phyloP scores from a whole-genome alignment of 2,329 filamentous ascomycete genomes.

The Ascochyta clinopodiicola region DNA sequence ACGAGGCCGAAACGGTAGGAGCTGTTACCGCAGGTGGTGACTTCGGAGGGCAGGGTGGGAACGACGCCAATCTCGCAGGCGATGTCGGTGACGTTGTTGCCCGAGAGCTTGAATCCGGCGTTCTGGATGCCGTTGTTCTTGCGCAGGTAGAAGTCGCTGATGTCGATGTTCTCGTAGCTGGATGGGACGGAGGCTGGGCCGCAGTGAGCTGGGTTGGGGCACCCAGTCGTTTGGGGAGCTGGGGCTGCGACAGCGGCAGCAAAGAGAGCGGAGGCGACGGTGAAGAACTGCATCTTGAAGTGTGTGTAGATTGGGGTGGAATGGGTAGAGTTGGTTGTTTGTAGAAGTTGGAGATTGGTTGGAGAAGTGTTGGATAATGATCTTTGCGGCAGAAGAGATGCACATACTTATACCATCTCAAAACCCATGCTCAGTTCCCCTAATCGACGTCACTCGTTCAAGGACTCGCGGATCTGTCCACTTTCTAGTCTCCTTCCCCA shows the following conservation, averaged over 20 bases:
- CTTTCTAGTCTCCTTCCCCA: constrained; percentile 3
- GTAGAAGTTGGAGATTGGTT: not conserved
- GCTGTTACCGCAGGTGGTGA: constrained; percentile 23
- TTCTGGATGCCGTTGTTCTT: constrained; percentile 27
- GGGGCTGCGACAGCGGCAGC: constrained; percentile 28
- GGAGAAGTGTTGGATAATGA: constrained; percentile 1
- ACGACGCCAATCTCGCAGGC: constrained; percentile 18
- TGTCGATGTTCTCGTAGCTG: constrained; percentile 29
- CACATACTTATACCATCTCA: constrained; percentile 23
- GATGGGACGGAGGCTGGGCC: constrained; percentile 13
- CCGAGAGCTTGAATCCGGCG: constrained; percentile 31
- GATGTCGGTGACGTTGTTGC: constrained; percentile 22
- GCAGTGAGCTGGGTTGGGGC: constrained; percentile 34
- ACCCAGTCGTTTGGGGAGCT: constrained; percentile 25
- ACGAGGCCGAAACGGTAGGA: constrained; percentile 27
- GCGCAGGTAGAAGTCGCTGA: constrained; percentile 28
- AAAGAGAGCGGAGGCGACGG: constrained; percentile 27
- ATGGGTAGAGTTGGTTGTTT: not conserved
- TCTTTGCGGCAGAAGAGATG: not conserved
- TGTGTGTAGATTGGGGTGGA: not conserved
- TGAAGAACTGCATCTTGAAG: constrained; percentile 29
- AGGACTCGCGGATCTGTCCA: not conserved
- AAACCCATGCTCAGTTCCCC: not conserved
- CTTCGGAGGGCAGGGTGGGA: constrained; percentile 20
- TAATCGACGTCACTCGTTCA: constrained; percentile 10